Base-by-base conservation (phyloP, 192 early-diverging fungal genomes). In the Funneliformis geosporum region DNA sequence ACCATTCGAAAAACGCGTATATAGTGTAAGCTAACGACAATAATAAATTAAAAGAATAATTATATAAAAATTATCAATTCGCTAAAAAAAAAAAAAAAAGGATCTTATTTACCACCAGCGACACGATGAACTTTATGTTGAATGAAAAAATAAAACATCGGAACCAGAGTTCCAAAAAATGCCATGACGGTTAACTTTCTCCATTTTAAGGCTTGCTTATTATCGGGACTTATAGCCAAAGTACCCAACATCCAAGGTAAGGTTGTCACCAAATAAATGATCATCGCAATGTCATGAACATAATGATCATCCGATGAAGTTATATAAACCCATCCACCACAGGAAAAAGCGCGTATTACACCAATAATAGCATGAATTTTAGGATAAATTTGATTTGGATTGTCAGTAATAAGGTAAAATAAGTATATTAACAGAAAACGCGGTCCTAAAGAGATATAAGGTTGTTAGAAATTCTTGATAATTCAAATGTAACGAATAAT, bases 1-100 rank as follows among this genome's bases (percentile, higher is more conserved):
- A 88, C 93, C 93, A 95, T 76, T 94, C 93, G 79, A 94, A 95
- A 85, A 94, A 94, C 43, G 93, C 91, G 76, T 95, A 95, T 62
- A 83, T 87, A 23, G 91, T 93, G 77, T 95, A 93, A 3, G 94
- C 94, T 84, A 82, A 8, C 38, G 46, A 10, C 66, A 73, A 75
- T 27, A 72, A 23, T 21, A 55, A 67, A 18, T 33, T 50, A 21
- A 21, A 25, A 6, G 8, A 25, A 23, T 60, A 79, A 75, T 68
- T 47, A 55, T 42, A 8, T 16, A 7, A 68, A 68, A 65, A 28
- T 33, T 2, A 33, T 33, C 33, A 23, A 14, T 40, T 44, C 27
- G 10, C 8, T 6, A 60, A 21, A 55, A 28, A 11, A 66, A 67
- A 11, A 2, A 60, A 21, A 55, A 28, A 11, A 66, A 67, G 5